A percentile compares a stretch with the other conserved stretches of the same genome.
Conservation (phyloP, 2,329 filamentous ascomycete species). For the Leptographium galeiforme region DNA sequence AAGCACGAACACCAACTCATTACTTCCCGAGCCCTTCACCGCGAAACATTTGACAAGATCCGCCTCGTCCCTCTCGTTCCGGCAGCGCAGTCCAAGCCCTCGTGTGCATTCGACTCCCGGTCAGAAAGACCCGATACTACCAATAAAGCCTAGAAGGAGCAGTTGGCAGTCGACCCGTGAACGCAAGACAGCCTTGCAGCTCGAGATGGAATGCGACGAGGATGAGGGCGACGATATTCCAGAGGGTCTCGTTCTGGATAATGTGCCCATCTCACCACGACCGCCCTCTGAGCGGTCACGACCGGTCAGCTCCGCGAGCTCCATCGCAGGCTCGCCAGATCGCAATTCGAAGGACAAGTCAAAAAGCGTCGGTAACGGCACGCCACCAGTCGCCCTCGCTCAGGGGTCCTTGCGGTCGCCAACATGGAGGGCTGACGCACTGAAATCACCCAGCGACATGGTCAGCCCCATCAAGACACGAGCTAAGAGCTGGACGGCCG, state of each 20-base stretch:
- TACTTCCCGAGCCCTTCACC: slow-evolving; percentile 17
- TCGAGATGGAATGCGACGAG: slow-evolving; percentile 64
- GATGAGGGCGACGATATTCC: slow-evolving; percentile 69
- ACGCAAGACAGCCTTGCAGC: slow-evolving; percentile 54
- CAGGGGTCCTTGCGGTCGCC: slow-evolving; percentile 48
- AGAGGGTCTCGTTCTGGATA: slow-evolving; percentile 66
- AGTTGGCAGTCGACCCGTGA: slow-evolving; percentile 58
- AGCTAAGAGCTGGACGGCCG: slow-evolving; percentile 63
- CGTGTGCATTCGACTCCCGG: slow-evolving; percentile 26
- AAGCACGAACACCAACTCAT: slow-evolving; percentile 30
- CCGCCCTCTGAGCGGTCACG: slow-evolving; percentile 40
- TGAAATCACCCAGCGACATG: slow-evolving; percentile 20
- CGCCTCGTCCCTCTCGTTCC: slow-evolving; percentile 22
- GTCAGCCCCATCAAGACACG: slow-evolving; percentile 35
- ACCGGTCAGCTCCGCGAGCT: slow-evolving; percentile 33
- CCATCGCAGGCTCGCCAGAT: slow-evolving; percentile 40
- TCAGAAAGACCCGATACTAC: slow-evolving; percentile 26
- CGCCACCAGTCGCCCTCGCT: slow-evolving; percentile 43
- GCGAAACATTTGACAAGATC: slow-evolving; percentile 21
- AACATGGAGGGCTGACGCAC: slow-evolving; percentile 34
- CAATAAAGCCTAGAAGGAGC: slow-evolving; percentile 36
- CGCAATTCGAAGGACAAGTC: slow-evolving; percentile 35
- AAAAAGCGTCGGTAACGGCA: slow-evolving; percentile 49
- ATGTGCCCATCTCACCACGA: slow-evolving; percentile 69
- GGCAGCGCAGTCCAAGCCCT: slow-evolving; percentile 38